A percentile compares a stretch with the other conserved stretches of the same genome.
These are phyloP conservation scores for Spironucleus salmonicida DNA, from an alignment of 208 protist species.

Conservation along the genomic window DNA sequence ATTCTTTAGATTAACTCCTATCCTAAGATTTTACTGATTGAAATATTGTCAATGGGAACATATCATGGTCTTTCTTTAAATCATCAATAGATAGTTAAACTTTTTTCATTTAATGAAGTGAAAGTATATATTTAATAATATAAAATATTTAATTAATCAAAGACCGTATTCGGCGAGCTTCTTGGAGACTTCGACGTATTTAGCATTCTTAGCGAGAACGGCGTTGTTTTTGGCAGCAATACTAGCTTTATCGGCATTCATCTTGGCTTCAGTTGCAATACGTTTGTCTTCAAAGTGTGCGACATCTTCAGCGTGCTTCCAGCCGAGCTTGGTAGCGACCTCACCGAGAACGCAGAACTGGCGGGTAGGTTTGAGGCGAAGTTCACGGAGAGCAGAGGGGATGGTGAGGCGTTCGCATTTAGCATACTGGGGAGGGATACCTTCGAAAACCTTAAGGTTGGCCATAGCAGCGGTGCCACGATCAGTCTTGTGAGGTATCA, in stretches of 20 bases:
- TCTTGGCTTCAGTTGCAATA: slow-evolving; percentile 48
- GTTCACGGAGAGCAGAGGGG: slow-evolving; percentile 60
- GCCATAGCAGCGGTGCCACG: slow-evolving; percentile 57
- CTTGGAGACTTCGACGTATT: too few relatives aligned
- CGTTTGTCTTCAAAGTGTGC: slow-evolving; percentile 62
- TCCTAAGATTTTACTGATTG: too few relatives aligned
- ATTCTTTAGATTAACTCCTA: too few relatives aligned
- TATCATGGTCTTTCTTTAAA: too few relatives aligned
- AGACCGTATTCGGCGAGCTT: too few relatives aligned
- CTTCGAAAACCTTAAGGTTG: slow-evolving; percentile 62
- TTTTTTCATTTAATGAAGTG: too few relatives aligned
- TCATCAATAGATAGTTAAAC: too few relatives aligned
- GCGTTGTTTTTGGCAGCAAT: too few relatives aligned
- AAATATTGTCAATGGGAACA: too few relatives aligned
- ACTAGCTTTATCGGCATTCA: slow-evolving; percentile 54
- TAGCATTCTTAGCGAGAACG: too few relatives aligned
- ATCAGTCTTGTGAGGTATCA: slow-evolving; percentile 79
- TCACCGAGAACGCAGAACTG: slow-evolving; percentile 57
- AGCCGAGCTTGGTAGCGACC: slow-evolving; percentile 60
- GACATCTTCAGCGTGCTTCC: slow-evolving; percentile 65
- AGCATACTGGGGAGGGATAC: slow-evolving; percentile 64
- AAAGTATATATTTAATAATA: too few relatives aligned
- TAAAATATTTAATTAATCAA: too few relatives aligned
- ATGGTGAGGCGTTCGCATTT: slow-evolving; percentile 64
- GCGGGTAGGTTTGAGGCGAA: slow-evolving; percentile 51